These are phyloP conservation scores for Neocallimastix lanati DNA, from an alignment of 192 early-diverging fungal species.

Conservation along the genomic window DNA sequence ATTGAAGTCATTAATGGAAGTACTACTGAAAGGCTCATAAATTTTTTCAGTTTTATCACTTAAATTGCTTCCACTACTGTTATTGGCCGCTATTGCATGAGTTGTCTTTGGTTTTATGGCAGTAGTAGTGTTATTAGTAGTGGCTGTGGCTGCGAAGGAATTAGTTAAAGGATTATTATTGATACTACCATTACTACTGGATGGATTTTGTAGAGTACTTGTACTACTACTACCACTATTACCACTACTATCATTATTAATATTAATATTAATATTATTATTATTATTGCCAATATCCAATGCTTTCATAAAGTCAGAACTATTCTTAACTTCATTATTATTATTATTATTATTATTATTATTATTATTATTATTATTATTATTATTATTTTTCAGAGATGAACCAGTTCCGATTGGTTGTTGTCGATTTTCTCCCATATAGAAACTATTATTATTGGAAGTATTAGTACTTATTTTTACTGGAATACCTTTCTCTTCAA, in stretches of 20 bases:
- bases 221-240: not conserved
- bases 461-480: not conserved
- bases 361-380: not conserved
- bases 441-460: not conserved
- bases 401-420: not conserved
- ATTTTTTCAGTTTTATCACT: not conserved
- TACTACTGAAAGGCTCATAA: not conserved
- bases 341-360: not conserved
- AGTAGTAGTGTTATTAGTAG: too few relatives aligned
- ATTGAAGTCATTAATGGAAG: not conserved
- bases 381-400: not conserved
- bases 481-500: not conserved
- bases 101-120: too few relatives aligned
- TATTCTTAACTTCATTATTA: not conserved
- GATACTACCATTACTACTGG: not conserved
- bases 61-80: not conserved
- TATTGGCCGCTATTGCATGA: not conserved
- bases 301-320: not conserved
- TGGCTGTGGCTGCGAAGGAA: not conserved
- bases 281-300: not conserved
- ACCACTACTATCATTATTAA: not conserved
- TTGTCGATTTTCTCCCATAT: not conserved
- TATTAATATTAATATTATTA: too few relatives aligned
- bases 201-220: not conserved
- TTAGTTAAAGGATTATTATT: not conserved